Evolutionary conservation across 345 rosid species (phyloP).

Genomic region (Camelina sativa): DNA sequence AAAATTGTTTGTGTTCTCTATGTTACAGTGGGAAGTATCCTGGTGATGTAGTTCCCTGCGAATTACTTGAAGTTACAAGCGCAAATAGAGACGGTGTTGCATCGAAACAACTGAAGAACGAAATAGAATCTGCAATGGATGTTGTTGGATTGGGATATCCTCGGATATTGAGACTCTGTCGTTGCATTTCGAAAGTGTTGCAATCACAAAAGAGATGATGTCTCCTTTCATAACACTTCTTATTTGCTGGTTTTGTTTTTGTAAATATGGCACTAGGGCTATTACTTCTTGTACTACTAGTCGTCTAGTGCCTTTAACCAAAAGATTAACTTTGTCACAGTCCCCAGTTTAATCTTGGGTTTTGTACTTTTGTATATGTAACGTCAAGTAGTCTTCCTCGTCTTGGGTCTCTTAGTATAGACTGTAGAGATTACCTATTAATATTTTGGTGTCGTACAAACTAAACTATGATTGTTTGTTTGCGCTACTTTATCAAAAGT

Average conservation of each 20-base stretch:
- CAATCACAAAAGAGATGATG: conserved; percentile 34
- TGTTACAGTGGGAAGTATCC: conserved; percentile 44
- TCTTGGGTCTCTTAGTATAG: not conserved
- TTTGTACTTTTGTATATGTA: conserved; percentile 5
- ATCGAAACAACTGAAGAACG: conserved; percentile 14
- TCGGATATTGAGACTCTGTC: conserved; percentile 43
- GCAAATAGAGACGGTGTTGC: not conserved
- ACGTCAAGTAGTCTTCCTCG: not conserved
- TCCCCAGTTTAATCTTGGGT: not conserved
- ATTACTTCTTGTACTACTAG: not conserved
- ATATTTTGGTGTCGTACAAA: not conserved
- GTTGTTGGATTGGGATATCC: conserved; percentile 36
- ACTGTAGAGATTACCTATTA: not conserved
- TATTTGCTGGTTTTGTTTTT: not conserved
- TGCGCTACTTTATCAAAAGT: not conserved
- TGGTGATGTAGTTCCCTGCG: conserved; percentile 29
- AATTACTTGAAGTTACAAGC: conserved; percentile 24
- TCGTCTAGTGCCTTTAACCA: not conserved
- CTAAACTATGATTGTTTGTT: not conserved
- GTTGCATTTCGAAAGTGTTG: conserved; percentile 32
- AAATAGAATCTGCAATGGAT: conserved; percentile 30
- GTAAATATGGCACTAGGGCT: conserved; percentile 18
- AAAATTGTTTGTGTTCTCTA: conserved; percentile 13
- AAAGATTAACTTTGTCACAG: not conserved
- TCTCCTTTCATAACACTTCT: conserved; percentile 21